Percentiles rank a stretch among this genome's conserved stretches.
These are phyloP conservation scores for Boletus vinaceobasis DNA, from an alignment of 768 basidiomycete genomes.

Conservation along the genomic window DNA sequence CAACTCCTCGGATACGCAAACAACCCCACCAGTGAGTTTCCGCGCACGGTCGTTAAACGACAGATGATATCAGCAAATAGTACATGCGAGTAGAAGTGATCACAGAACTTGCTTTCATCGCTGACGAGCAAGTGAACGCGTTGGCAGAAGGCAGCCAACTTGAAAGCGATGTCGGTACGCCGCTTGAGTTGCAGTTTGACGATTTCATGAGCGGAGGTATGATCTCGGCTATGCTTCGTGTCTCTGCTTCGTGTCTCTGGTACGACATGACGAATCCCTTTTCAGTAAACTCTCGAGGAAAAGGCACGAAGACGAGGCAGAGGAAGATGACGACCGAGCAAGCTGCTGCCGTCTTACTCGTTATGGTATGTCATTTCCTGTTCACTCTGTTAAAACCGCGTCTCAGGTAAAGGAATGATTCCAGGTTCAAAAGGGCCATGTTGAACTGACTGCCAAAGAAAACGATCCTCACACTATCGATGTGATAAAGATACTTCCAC, in stretches of 20 bases:
- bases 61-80: background rate
- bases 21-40: constrained; percentile 24
- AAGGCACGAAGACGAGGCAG: constrained; percentile 15
- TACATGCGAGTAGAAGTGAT: constrained; percentile 18
- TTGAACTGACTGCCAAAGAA: constrained; percentile 17
- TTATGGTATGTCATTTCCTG: constrained; percentile 11
- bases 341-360: constrained; percentile 24
- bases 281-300: constrained; percentile 26
- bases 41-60: background rate
- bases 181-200: constrained; percentile 23
- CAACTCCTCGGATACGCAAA: constrained; percentile 20
- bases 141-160: background rate
- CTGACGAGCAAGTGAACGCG: constrained; percentile 9
- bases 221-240: background rate
- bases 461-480: constrained; percentile 16
- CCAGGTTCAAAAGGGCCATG: constrained; percentile 27
- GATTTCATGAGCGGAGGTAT: constrained; percentile 29
- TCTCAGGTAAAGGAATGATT: background rate
- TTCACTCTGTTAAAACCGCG: background rate
- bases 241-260: background rate
- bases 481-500: constrained; percentile 24
- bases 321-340: constrained; percentile 22
- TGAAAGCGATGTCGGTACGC: background rate
- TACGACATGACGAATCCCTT: background rate
- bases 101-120: constrained; percentile 25